Percentiles rank a stretch among this genome's conserved stretches.
These are phyloP conservation scores for Tetracladium setigerum DNA, from an alignment of 495 filamentous ascomycete species.

Conservation along the genomic window DNA sequence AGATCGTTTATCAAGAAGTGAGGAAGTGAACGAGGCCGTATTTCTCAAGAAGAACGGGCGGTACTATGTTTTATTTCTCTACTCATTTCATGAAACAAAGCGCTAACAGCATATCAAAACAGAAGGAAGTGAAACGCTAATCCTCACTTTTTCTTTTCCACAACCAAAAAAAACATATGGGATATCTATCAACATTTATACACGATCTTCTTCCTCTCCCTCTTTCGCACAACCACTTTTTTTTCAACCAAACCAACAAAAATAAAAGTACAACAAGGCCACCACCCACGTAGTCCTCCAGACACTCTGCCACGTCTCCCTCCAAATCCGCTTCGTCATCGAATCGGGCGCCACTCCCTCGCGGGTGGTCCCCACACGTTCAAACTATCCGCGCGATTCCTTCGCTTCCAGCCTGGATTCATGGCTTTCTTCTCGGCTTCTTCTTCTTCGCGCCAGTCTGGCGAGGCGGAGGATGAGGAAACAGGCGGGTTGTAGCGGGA, in stretches of 20 bases:
- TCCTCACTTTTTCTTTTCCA: too few species aligned
- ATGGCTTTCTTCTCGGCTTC: neutral
- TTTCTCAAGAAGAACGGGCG: too few species aligned
- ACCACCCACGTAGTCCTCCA: constrained; percentile 37
- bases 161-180: neutral
- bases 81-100: too few species aligned
- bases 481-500: constrained; percentile 9
- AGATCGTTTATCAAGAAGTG: too few species aligned
- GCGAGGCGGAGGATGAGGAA: constrained; percentile 16
- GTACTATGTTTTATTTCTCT: too few species aligned
- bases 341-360: neutral
- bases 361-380: too few species aligned
- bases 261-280: constrained; percentile 40
- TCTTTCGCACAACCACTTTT: neutral
- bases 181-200: neutral
- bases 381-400: too few species aligned
- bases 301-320: constrained; percentile 19
- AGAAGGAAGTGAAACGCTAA: too few species aligned
- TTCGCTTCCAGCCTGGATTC: too few species aligned
- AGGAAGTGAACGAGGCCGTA: too few species aligned
- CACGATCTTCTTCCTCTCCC: neutral
- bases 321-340: constrained; percentile 10
- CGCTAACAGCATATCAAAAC: too few species aligned
- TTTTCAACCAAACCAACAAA: constrained; percentile 43
- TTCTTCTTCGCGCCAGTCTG: constrained; percentile 1